Evolutionary conservation across 352 stramenopile genomes (phyloP).

Genomic region (Pythium coloratum): DNA sequence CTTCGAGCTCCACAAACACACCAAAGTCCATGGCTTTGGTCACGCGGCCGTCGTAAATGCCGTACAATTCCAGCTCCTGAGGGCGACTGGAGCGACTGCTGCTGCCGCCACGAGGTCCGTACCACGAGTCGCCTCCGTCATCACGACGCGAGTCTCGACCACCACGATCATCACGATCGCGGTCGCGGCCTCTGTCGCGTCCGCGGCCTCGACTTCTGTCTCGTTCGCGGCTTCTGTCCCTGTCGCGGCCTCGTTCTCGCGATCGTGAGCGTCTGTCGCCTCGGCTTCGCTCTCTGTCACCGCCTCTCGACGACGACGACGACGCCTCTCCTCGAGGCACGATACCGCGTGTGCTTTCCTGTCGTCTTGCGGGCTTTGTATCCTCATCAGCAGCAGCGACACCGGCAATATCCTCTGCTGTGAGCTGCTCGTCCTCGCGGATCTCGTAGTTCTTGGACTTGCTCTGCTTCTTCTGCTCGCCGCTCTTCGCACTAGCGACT

Average conservation of each 20-base stretch:
- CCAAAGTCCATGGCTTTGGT: constrained; percentile 97
- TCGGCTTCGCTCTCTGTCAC: constrained; percentile 33
- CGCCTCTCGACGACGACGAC: background rate
- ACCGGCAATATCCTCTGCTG: constrained; percentile 59
- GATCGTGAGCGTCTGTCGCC: constrained; percentile 7
- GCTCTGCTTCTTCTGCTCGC: constrained; percentile 7
- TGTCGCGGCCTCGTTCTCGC: background rate
- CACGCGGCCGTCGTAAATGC: constrained; percentile 94
- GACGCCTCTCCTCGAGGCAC: constrained; percentile 7
- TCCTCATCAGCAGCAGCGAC: constrained; percentile 21
- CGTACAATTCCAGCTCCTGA: constrained; percentile 84
- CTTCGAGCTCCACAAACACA: constrained; percentile 93
- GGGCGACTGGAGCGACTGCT: constrained; percentile 31
- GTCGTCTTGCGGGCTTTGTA: background rate
- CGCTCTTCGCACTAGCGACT: background rate
- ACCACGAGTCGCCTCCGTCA: constrained; percentile 13
- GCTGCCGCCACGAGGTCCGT: constrained; percentile 17
- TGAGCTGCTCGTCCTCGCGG: constrained; percentile 68
- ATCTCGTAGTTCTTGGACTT: constrained; percentile 43
- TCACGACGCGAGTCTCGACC: constrained; percentile 3
- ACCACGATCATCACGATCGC: constrained; percentile 29
- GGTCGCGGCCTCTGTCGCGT: constrained; percentile 23
- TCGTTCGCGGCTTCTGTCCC: background rate
- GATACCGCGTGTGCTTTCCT: constrained; percentile 7
- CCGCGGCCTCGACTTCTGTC: background rate